Evolutionary conservation across 768 basidiomycete species (phyloP), one percentile per base, ranked within the genome.

Genomic region (Suillus decipiens): DNA sequence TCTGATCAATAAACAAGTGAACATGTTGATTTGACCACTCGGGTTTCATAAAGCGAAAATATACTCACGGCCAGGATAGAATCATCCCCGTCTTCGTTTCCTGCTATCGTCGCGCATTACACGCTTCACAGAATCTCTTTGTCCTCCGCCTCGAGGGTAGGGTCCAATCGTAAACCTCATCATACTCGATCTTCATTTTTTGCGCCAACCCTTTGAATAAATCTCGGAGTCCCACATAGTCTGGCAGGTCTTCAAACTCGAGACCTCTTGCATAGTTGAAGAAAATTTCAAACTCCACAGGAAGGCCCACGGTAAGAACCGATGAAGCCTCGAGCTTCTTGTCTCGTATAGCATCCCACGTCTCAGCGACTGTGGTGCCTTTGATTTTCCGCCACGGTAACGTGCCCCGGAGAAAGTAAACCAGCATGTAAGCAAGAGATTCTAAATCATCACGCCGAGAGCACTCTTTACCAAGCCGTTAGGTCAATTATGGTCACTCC

Each of bases 221-320:
- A 51, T 83, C 84, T 48, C 93, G 82, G 28, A 95, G 79, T 33
- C 93, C 93, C 50, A 87, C 89, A 69, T 95, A 96, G 75, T 96
- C 94, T 11, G 93, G 94, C 45, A 92, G 81, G 78, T 95, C 93
- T 70, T 92, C 92, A 68, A 95, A 95, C 66, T 89, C 89, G 41
- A 96, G 85, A 2, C 86, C 87, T 51, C 93, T 85, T 24, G 89
- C 87, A 76, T 95, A 95, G 51, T 75, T 76, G 75, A 89, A 90
- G 68, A 94, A 82, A 60, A 92, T 84, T 66, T 89, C 89, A 63
- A 94, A 92, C 75, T 95, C 92, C 55, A 86, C 82, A 15, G 91
- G 92, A 61, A 94, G 85, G 5, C 89, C 87, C 60, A 87, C 84
- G 10, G 90, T 92, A 60, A 94, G 82, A 4, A 87, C 77, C n/a